phyloP scores from a whole-genome alignment of 169 alveolate species.

The Cryptosporidium ubiquitum region DNA sequence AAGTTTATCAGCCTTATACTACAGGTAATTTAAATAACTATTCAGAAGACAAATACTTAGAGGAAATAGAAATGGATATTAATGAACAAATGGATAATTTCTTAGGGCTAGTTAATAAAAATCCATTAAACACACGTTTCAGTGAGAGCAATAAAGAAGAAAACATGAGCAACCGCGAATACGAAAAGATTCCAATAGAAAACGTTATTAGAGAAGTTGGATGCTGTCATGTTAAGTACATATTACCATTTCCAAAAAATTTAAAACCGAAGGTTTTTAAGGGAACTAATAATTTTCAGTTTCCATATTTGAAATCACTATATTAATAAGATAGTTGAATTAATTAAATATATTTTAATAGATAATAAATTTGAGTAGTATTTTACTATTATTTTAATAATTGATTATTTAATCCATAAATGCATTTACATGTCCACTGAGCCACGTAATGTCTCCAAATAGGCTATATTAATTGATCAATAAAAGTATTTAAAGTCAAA shows the following conservation, averaged over 20 bases:
- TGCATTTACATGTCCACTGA: conserved; percentile 47
- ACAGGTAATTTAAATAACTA: background rate
- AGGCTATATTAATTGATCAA: background rate
- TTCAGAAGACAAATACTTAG: conserved; percentile 2
- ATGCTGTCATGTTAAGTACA: conserved; percentile 48
- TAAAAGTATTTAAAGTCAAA: background rate
- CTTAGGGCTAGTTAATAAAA: background rate
- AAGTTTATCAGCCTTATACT: background rate
- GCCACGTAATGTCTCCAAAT: conserved; percentile 26
- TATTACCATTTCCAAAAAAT: conserved; percentile 38
- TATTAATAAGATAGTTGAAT: background rate
- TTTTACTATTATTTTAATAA: background rate
- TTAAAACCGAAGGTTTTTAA: conserved; percentile 31
- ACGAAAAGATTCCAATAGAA: background rate
- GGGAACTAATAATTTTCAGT: conserved; percentile 31
- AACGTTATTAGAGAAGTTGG: conserved; percentile 21
- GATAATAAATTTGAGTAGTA: background rate
- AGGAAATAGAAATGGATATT: conserved; percentile 44
- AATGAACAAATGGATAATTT: conserved; percentile 13
- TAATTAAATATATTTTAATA: background rate
- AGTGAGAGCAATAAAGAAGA: background rate
- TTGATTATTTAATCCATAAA: background rate
- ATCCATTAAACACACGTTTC: background rate
- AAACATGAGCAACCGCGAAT: background rate
- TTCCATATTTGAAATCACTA: conserved; percentile 49